A percentile compares a stretch with the other conserved stretches of the same genome.
These are phyloP conservation scores for Penicillium sp. DNA, from an alignment of 2,329 filamentous ascomycete species.

Conservation along the genomic window DNA sequence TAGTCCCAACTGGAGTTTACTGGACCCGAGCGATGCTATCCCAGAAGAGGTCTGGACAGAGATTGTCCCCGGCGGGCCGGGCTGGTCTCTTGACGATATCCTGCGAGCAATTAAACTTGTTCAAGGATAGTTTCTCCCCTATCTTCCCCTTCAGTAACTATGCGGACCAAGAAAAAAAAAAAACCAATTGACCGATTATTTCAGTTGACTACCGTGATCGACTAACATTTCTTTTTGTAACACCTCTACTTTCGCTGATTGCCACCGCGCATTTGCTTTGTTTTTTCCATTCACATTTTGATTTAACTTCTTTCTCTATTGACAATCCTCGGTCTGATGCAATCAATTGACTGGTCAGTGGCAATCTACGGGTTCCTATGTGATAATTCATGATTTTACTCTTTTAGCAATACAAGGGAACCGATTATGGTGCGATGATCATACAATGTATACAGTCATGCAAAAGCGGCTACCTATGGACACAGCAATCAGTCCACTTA, in stretches of 20 bases:
- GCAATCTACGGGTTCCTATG: neutral
- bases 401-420: neutral
- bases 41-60: constrained; percentile 66
- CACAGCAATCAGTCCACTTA: neutral
- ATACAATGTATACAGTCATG: neutral
- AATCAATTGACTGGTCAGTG: neutral
- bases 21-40: constrained; percentile 62
- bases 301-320: neutral
- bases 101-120: constrained; percentile 46
- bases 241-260: neutral
- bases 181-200: neutral
- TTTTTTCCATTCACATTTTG: neutral
- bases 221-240: neutral
- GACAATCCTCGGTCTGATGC: neutral
- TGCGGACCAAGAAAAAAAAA: neutral
- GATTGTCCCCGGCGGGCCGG: constrained; percentile 63
- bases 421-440: neutral
- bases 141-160: neutral
- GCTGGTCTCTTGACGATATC: constrained; percentile 64
- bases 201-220: neutral
- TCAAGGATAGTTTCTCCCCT: constrained; percentile 1
- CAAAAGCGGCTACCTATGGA: too few relatives aligned
- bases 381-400: neutral
- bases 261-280: neutral
- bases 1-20: constrained; percentile 82